These are phyloP conservation scores for Ogataea degrootiae DNA, from an alignment of 805 yeast species.

Conservation along the genomic window DNA sequence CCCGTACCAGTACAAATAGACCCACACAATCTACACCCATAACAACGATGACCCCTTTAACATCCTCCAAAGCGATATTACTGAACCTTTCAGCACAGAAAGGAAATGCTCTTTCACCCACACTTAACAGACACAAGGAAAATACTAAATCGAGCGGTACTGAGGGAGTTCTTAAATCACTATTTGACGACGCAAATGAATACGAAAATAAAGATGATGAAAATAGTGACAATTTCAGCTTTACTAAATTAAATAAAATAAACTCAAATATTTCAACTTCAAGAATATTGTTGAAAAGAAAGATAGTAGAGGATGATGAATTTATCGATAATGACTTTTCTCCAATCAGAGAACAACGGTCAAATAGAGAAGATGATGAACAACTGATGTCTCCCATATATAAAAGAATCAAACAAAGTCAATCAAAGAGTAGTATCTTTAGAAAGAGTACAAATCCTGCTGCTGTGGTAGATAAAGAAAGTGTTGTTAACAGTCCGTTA, in stretches of 20 bases:
- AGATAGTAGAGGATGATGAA: constrained; percentile 4
- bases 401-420: constrained; percentile 13
- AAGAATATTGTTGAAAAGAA: constrained; percentile 5
- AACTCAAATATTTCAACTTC: not conserved
- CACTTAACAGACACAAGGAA: not conserved
- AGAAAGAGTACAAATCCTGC: no score
- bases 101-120: not conserved
- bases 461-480: not conserved
- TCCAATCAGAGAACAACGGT: constrained; percentile 7
- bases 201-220: constrained; percentile 5
- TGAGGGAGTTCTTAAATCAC: not conserved
- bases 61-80: constrained; percentile 2
- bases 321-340: constrained; percentile 4
- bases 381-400: constrained; percentile 16
- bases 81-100: constrained; percentile 6
- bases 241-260: constrained; percentile 1
- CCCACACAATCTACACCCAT: constrained; percentile 1
- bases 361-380: constrained; percentile 1
- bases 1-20: not conserved
- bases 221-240: not conserved
- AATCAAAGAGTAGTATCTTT: constrained; percentile 2
- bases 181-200: constrained; percentile 11
- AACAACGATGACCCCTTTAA: constrained; percentile 4
- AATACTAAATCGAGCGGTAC: not conserved
- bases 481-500: constrained; percentile 19